Evolutionary conservation across 1,284 basidiomycete species (phyloP).

Genomic region (Malassezia pachydermatis): DNA sequence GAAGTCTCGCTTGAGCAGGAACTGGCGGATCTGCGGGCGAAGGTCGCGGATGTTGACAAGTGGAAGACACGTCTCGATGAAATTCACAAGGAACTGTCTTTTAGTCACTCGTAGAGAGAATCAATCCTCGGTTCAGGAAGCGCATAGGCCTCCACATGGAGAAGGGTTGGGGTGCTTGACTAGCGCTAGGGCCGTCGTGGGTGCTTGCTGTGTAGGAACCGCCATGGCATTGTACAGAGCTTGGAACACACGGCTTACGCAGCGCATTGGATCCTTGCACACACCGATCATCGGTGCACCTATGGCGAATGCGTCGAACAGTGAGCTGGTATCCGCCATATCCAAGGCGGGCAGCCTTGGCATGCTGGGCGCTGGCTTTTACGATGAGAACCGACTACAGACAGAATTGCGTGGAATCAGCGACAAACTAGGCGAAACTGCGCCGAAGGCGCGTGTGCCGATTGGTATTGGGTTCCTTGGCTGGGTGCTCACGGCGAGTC

Average conservation of each 20-base stretch:
- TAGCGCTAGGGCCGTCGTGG: neutral
- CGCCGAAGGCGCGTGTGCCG: conserved; percentile 18
- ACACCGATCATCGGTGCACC: conserved; percentile 34
- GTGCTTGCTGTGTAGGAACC: neutral
- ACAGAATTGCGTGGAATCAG: conserved; percentile 24
- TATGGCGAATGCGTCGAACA: conserved; percentile 41
- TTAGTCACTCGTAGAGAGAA: conserved; percentile 27
- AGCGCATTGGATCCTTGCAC: neutral
- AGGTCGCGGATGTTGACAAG: conserved; percentile 48
- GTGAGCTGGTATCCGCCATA: conserved; percentile 31
- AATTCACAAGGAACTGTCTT: conserved; percentile 49
- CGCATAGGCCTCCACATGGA: too few species aligned
- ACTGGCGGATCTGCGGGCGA: conserved; percentile 43
- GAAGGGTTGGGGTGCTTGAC: too few species aligned
- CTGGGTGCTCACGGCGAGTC: conserved; percentile 31
- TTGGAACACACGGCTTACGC: neutral
- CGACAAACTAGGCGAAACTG: conserved; percentile 13
- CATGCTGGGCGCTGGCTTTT: conserved; percentile 44
- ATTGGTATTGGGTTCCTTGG: conserved; percentile 40
- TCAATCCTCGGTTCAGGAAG: too few species aligned
- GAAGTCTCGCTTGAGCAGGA: conserved; percentile 57
- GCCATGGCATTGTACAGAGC: neutral
- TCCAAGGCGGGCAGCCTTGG: conserved; percentile 39
- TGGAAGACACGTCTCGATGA: conserved; percentile 49
- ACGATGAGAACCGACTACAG: conserved; percentile 18